Percentiles rank a stretch among this genome's conserved stretches.
Evolutionary conservation across 2,329 filamentous ascomycete species (phyloP).

Genomic region (Macrophomina pseudophaseolina): DNA sequence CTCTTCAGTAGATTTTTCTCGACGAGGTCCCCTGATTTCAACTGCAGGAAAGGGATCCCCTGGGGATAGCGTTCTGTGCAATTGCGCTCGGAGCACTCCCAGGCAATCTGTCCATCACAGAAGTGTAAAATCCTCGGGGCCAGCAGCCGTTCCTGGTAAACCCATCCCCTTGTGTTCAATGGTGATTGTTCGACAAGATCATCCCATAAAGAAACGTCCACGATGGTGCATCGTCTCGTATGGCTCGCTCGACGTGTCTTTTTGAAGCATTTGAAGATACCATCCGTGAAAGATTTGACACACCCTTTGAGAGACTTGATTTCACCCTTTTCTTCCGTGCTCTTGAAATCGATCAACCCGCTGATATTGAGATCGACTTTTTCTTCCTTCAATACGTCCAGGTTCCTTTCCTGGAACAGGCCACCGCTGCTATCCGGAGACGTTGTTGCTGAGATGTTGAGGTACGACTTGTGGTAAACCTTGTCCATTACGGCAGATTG

Average conservation of each 20-base stretch:
- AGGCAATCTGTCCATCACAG: conserved; percentile 31
- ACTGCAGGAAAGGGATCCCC: conserved; percentile 6
- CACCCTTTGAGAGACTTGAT: not conserved
- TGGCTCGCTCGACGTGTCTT: not conserved
- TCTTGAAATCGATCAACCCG: not conserved
- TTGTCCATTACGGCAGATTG: conserved; percentile 20
- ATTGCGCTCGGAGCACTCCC: conserved; percentile 33
- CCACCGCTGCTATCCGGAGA: not conserved
- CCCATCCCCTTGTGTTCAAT: conserved; percentile 35
- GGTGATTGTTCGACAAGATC: conserved; percentile 29
- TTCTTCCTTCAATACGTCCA: not conserved
- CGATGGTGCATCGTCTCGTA: conserved; percentile 26
- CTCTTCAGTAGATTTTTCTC: conserved; percentile 26
- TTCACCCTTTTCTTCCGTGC: not conserved
- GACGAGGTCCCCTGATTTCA: conserved; percentile 15
- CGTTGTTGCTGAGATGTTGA: not conserved
- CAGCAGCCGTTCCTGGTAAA: conserved; percentile 34
- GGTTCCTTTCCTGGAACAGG: not conserved
- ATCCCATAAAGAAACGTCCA: conserved; percentile 30
- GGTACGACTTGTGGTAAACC: conserved; percentile 4
- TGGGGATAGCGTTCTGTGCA: conserved; percentile 27
- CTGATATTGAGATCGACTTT: not conserved
- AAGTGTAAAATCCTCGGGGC: conserved; percentile 34
- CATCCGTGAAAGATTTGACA: not conserved
- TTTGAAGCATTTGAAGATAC: not conserved